Evolutionary conservation across 495 filamentous ascomycete species (phyloP), one percentile per base, ranked within the genome.

Genomic region (Xylaria acuta): DNA sequence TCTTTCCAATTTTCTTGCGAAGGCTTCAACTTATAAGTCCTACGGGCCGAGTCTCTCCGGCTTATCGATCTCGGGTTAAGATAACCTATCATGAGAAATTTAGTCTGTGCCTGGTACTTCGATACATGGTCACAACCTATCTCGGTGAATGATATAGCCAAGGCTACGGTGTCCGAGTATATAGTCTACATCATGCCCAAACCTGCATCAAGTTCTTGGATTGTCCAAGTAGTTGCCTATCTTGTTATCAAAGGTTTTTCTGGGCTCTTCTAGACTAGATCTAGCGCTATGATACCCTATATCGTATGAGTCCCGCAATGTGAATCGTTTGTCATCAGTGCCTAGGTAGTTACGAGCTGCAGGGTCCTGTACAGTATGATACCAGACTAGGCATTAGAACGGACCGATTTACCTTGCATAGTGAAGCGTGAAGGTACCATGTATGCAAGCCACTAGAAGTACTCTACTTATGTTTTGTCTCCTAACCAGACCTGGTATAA

Each of bases 91-190:
- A 5, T 22, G 12, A 22, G 9, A 34, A 36, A n/a, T 60, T 34
- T 2, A 22, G 34, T 38, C n/a, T n/a, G 22, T 22, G 8, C 8
- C 8, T 22, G 30, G 58, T 38, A 60, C 58, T 38, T 38, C 20
- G 58, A 60, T 60, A 38, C 58, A 38, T 60, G 20, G 38, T 22
- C 20, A 38, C 16, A n/a, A 12, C 6, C 9, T 38, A 1, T 38
- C 58, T 1, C 12, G 3, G 18, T 30, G 22, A 30, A 30, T 9
- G 30, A n/a, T 6, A 34, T 16, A 14, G 58, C 58, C 58, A 60
- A 60, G 58, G 34, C 34, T 22, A 60, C 58, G 58, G 58, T 60
- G 32, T 20, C 58, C 58, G 58, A 60, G 32, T n/a, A n/a, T n/a
- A 38, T 25, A 22, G 30, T 32, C n/a, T 38, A 34, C 20, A 60